Base-by-base conservation (phyloP, 495 filamentous ascomycete genomes). In the Parathielavia hyrcaniae region DNA sequence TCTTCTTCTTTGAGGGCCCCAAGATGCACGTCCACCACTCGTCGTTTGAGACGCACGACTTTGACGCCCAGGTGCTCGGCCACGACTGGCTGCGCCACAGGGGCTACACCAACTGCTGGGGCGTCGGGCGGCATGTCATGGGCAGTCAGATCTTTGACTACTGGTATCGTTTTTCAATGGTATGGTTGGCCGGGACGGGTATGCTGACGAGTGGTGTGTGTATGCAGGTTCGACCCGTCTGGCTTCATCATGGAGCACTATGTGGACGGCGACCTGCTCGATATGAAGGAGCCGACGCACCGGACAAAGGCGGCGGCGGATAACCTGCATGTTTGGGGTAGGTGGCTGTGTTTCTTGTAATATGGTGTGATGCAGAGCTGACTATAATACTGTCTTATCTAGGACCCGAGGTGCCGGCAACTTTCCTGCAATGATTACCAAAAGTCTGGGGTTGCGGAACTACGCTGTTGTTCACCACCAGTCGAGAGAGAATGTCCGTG, bases 1-100 rank as follows among this genome's bases (percentile, higher is more conserved):
- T 90, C 67, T 89, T 89, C 77, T 77, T 90, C 62, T 77, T 75
- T 61, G 69, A 76, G 60, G 58, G 71, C 4, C 67, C 77, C 7
- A 78, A 77, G 16, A 69, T 72, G 16, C 82, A 86, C 64, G 83
- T 90, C 2, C 87, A 90, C 66, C 87, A 91, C 64, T 81, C 79
- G 30, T 83, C 79, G 4, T 91, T 85, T 57, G 87, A 91, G 68
- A 86, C 88, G 8, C 80, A 86, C 66, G 86, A 91, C 64, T 87
- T 86, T 62, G 87, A 91, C 61, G 81, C 83, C 0, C 86, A 90
- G 72, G 73, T 84, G 36, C 74, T 90, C 5, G 87, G 87, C 2
- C 87, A 91, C 67, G 78, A 87, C 50, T 88, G 83, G 82, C 75
- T 91, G 9, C 74, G 75, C 0, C 66, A 78, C 57, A 81, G 85